Base-by-base conservation (phyloP, 1,139 yeast species). In the Scheffersomyces insectosa region DNA sequence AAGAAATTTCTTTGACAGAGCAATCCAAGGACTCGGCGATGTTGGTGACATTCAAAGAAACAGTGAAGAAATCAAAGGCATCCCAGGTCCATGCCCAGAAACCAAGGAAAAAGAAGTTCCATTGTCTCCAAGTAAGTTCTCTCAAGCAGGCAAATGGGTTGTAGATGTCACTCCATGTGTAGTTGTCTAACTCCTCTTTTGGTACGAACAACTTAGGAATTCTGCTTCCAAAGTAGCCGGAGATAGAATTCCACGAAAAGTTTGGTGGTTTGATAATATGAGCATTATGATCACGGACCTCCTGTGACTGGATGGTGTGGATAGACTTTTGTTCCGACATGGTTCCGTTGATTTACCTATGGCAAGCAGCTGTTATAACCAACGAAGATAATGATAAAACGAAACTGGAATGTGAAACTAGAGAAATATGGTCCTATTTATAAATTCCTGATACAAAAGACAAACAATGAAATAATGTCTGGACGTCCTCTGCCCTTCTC, bases 21-120 rank as follows among this genome's bases (percentile, higher is more conserved):
- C 45, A 58, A 23, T 52, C 54, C 33, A 71, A 63, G 25, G 56
- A 55, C 12, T 58, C 45, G 23, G 76, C 70, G 39, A 72, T 62
- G 14, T 55, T 55, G 6, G 56, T 31, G 5, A 62, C 66, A 46
- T 70, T 70, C 44, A 70, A 59, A 12, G 70, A 62, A 7, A 70
- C 71, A n/a, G 66, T 49, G 44, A 70, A 70, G 49, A 65, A 70
- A 53, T 71, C 77, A 48, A 72, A 65, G 6, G 75, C 72, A 55
- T 71, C 77, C 70, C 72, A 68, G 6, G 75, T 68, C 77, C 77
- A 72, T 20, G 69, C 73, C 38, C 55, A 53, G 41, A 67, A 64
- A 1, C 72, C 74, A 37, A 66, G 50, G 20, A 57, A 42, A 47
- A 69, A 68, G 43, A 61, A 69, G 44, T 59, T 57, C 77, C 77